A percentile compares a stretch with the other conserved stretches of the same genome.
phyloP scores from a whole-genome alignment of 2,329 filamentous ascomycete genomes.

The Alternaria alternata region DNA sequence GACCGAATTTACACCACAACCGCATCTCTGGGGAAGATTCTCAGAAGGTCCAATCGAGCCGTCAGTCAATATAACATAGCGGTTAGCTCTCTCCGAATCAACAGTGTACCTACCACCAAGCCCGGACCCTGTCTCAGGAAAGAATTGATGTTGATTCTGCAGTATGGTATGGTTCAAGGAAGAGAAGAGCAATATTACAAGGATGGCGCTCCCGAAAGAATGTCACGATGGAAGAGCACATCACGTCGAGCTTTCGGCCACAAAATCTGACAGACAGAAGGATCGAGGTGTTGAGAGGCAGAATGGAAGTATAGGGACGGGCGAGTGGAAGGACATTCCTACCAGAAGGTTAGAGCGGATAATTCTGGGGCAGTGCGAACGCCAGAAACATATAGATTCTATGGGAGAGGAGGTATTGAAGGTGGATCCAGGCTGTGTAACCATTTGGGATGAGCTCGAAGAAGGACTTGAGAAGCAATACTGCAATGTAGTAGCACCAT shows the following conservation, averaged over 20 bases:
- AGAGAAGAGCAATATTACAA: background rate
- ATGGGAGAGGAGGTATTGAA: background rate
- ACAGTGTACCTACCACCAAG: too few species aligned
- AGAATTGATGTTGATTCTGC: background rate
- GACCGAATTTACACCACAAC: too few species aligned
- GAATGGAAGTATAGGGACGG: background rate
- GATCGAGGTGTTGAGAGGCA: background rate
- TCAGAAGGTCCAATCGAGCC: too few species aligned
- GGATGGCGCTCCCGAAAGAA: background rate
- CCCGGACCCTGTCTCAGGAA: too few species aligned
- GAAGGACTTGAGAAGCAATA: background rate
- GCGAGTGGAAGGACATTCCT: background rate
- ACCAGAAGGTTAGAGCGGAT: background rate
- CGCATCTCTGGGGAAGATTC: too few species aligned
- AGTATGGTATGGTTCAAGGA: background rate
- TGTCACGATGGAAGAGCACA: background rate
- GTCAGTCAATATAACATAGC: too few species aligned
- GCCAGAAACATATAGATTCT: background rate
- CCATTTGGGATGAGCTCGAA: background rate
- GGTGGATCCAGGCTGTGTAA: background rate
- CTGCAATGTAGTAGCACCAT: background rate
- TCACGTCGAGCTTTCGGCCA: background rate
- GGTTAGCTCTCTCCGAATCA: too few species aligned
- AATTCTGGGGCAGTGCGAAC: background rate
- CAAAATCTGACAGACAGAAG: background rate